These are phyloP conservation scores for Aspergillus kassunensis DNA, from an alignment of 495 filamentous ascomycete species.

Conservation along the genomic window DNA sequence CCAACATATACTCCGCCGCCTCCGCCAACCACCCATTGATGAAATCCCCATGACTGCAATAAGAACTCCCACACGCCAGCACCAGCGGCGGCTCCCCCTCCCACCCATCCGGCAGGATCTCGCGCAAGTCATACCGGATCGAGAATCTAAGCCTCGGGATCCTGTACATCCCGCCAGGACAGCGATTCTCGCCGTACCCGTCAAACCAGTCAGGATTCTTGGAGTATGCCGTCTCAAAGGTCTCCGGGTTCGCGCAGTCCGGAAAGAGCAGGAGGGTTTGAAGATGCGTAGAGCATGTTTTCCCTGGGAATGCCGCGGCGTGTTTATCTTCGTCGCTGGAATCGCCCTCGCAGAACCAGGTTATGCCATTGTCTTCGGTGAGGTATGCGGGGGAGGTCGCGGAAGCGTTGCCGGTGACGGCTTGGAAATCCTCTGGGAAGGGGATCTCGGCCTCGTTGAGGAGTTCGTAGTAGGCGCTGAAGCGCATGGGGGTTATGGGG, in stretches of 20 bases:
- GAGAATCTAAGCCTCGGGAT: constrained; percentile 20
- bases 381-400: constrained; percentile 12
- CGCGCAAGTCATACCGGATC: constrained; percentile 19
- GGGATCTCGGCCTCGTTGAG: constrained; percentile 18
- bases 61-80: constrained; percentile 17
- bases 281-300: constrained; percentile 18
- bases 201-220: no score
- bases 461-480: constrained; percentile 23
- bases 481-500: constrained; percentile 13
- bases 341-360: constrained; percentile 21
- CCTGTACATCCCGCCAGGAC: constrained; percentile 13
- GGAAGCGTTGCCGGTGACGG: constrained; percentile 15
- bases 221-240: constrained; percentile 18
- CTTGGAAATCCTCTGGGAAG: constrained; percentile 15
- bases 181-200: constrained; percentile 19
- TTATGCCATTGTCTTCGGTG: constrained; percentile 9
- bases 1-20: constrained; percentile 19
- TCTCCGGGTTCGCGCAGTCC: constrained; percentile 20
- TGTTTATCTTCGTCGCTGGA: constrained; percentile 13
- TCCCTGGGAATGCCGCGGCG: constrained; percentile 16
- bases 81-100: constrained; percentile 13
- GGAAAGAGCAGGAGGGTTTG: constrained; percentile 20
- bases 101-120: constrained; percentile 17
- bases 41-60: constrained; percentile 21
- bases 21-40: constrained; percentile 22